Evolutionary conservation across 257 asterid species (phyloP).

Genomic region (Rehmannia glutinosa): DNA sequence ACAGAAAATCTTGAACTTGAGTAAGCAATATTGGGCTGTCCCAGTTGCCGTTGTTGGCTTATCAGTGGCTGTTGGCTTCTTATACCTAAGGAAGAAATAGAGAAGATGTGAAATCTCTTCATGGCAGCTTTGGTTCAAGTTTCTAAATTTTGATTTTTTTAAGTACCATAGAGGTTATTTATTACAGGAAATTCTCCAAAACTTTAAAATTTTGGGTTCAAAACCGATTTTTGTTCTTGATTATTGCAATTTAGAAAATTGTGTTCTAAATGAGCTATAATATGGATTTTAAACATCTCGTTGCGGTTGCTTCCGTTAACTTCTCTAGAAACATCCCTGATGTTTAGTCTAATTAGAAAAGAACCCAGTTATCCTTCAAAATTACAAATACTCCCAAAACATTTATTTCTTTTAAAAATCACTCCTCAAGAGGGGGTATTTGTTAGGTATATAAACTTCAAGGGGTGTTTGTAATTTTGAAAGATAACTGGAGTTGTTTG

Average conservation of each 20-base stretch:
- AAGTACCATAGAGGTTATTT: conserved; percentile 1
- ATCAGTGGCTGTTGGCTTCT: conserved; percentile 47
- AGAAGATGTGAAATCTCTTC: background rate
- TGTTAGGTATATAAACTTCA: no score
- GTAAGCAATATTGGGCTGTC: conserved; percentile 67
- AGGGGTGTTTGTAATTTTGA: no score
- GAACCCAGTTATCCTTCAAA: no score
- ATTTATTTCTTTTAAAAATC: no score
- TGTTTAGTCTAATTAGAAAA: no score
- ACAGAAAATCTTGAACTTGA: conserved; percentile 33
- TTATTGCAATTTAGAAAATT: no score
- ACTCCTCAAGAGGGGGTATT: no score
- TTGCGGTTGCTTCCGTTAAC: no score
- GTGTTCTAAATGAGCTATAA: background rate
- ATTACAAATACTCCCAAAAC: no score
- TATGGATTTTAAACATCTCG: no score
- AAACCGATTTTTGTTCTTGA: background rate
- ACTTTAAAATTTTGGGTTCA: conserved; percentile 9
- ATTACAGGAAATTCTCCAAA: conserved; percentile 8
- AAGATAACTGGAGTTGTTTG: no score
- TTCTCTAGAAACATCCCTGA: no score
- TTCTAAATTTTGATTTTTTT: background rate
- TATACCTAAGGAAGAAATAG: conserved; percentile 59
- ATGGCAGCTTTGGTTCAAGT: background rate
- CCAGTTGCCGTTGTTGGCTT: conserved; percentile 56